A percentile compares a stretch with the other conserved stretches of the same genome.
Evolutionary conservation across 768 basidiomycete species (phyloP).

Genomic region (Boletus pseudo-olivaceus): DNA sequence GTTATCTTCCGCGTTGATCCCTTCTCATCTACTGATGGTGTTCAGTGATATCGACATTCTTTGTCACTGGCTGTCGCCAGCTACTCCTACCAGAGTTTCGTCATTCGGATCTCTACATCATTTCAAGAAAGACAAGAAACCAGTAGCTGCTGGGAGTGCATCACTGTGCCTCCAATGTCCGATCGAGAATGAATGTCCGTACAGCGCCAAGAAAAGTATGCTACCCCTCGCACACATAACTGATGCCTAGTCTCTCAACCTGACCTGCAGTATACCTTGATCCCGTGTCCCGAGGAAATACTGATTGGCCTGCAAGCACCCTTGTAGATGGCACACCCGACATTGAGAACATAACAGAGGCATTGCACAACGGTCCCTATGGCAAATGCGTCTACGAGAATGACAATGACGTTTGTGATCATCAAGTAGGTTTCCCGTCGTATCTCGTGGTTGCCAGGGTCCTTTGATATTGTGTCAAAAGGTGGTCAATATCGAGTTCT

Average conservation of each 20-base stretch:
- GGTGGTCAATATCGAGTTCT: conserved; percentile 87
- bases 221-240: not conserved
- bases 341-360: conserved; percentile 78
- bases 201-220: conserved; percentile 83
- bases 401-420: conserved; percentile 83
- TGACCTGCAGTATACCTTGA: conserved; percentile 69
- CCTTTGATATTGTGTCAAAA: conserved; percentile 25
- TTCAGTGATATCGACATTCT: conserved; percentile 81
- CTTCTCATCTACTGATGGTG: conserved; percentile 1
- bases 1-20: not conserved
- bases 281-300: conserved; percentile 49
- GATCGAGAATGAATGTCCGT: conserved; percentile 68
- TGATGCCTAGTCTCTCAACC: not conserved
- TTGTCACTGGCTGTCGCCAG: conserved; percentile 71
- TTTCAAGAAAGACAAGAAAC: conserved; percentile 73
- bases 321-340: conserved; percentile 82
- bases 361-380: conserved; percentile 67
- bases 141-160: conserved; percentile 60
- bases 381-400: conserved; percentile 85
- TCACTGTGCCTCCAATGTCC: conserved; percentile 77
- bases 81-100: conserved; percentile 63
- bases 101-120: conserved; percentile 86
- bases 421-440: conserved; percentile 47
- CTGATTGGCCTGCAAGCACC: conserved; percentile 60
- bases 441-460: not conserved